Percentiles rank a stretch among this genome's conserved stretches.
These are phyloP conservation scores for Knoxia roxburghii DNA, from an alignment of 257 asterid species.

Conservation along the genomic window DNA sequence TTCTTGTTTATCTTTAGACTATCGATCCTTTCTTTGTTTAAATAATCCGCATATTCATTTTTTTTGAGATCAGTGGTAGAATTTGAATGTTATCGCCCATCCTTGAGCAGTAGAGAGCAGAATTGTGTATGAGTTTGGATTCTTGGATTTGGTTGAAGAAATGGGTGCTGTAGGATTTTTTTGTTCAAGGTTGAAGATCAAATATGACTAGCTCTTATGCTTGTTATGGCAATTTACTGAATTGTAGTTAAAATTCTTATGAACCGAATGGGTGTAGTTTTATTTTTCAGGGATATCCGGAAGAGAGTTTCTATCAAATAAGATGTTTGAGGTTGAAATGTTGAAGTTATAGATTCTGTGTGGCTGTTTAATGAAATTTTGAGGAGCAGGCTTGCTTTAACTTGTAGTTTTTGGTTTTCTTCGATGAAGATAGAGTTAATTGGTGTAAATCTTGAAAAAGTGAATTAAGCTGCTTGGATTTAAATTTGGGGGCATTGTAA, in stretches of 20 bases:
- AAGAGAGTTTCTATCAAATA: neutral
- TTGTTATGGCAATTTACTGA: neutral
- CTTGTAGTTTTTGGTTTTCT: neutral
- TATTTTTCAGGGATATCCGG: neutral
- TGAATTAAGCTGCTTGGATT: neutral
- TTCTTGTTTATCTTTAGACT: neutral
- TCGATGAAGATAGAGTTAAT: neutral
- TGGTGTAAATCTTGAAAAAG: neutral
- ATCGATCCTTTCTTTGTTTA: neutral
- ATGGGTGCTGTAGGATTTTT: neutral
- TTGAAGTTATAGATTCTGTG: neutral
- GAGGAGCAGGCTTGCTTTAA: neutral
- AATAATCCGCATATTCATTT: too few species aligned
- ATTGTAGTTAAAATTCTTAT: neutral
- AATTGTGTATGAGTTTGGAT: neutral
- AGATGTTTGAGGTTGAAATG: neutral
- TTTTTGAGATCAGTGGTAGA: neutral
- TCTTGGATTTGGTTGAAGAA: neutral
- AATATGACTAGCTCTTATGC: neutral
- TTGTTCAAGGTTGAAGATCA: neutral
- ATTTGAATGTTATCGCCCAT: neutral
- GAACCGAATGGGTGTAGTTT: neutral
- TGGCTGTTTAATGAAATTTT: conserved; percentile 1
- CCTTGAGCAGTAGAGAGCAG: neutral
- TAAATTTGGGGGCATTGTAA: neutral